Percentiles rank a stretch among this genome's conserved stretches.
These are phyloP conservation scores for Sporothrix brunneoviolacea DNA, from an alignment of 2,329 filamentous ascomycete genomes.

Conservation along the genomic window DNA sequence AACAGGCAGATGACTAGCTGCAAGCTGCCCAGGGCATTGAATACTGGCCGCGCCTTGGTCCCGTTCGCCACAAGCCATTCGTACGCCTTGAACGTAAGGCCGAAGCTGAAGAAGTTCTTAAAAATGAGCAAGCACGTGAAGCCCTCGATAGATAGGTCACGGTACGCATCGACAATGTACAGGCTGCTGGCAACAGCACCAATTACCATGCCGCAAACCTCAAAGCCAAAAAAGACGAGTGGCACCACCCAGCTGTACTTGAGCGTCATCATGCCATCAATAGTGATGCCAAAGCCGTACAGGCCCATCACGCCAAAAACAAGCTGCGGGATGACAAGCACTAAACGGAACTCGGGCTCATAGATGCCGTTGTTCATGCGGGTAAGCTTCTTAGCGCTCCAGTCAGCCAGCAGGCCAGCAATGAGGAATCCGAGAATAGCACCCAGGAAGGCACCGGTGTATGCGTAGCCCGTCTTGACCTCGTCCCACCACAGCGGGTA, in stretches of 20 bases:
- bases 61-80: conserved; percentile 68
- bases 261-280: conserved; percentile 46
- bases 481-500: conserved; percentile 77
- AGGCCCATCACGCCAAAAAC: conserved; percentile 71
- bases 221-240: conserved; percentile 74
- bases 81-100: conserved; percentile 75
- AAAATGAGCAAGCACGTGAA: conserved; percentile 89
- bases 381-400: conserved; percentile 63
- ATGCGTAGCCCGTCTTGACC: conserved; percentile 77
- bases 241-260: conserved; percentile 67
- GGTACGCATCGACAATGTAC: conserved; percentile 90
- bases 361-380: conserved; percentile 72
- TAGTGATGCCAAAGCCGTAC: conserved; percentile 76
- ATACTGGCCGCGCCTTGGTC: conserved; percentile 46
- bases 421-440: conserved; percentile 70
- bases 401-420: conserved; percentile 69
- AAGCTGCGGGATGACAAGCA: conserved; percentile 76
- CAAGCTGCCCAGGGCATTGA: conserved; percentile 66
- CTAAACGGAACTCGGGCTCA: conserved; percentile 83
- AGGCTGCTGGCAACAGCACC: conserved; percentile 78
- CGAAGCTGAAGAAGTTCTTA: conserved; percentile 90
- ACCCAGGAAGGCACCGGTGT: conserved; percentile 79
- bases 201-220: conserved; percentile 86
- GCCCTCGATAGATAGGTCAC: conserved; percentile 76
- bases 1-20: conserved; percentile 71